Percentiles rank a stretch among this genome's conserved stretches.
These are phyloP conservation scores for Colletotrichum shisoi DNA, from an alignment of 2,329 filamentous ascomycete species.

Conservation along the genomic window DNA sequence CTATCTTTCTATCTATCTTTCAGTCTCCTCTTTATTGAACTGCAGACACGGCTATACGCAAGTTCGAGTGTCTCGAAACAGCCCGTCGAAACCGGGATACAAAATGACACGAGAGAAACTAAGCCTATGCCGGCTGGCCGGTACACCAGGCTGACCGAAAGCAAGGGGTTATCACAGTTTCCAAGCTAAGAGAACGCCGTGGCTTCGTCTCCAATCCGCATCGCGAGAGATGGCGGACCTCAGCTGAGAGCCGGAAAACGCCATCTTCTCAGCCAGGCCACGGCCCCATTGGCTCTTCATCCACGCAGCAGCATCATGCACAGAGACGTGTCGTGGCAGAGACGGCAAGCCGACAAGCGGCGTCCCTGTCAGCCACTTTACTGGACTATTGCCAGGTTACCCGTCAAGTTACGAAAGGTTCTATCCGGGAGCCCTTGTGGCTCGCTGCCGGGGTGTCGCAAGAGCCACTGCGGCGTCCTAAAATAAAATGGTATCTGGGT, in stretches of 20 bases:
- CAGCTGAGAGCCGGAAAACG: slow-evolving; percentile 28
- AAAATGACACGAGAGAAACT: too few relatives aligned
- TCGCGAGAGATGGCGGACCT: slow-evolving; percentile 16
- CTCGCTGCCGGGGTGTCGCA: slow-evolving; percentile 12
- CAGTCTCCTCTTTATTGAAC: too few relatives aligned
- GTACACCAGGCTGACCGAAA: too few relatives aligned
- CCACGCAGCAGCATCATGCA: not conserved
- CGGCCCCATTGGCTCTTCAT: not conserved
- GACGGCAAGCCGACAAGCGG: slow-evolving; percentile 19
- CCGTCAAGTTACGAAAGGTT: not conserved
- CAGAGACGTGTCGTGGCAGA: slow-evolving; percentile 5
- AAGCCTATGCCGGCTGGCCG: too few relatives aligned
- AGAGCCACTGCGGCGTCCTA: not conserved
- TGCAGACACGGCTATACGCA: too few relatives aligned
- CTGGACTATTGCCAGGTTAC: not conserved
- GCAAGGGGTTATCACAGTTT: too few relatives aligned
- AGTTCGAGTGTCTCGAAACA: too few relatives aligned
- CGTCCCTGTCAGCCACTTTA: slow-evolving; percentile 10
- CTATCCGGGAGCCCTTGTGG: not conserved
- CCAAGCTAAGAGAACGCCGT: not conserved
- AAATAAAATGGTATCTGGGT: too few relatives aligned
- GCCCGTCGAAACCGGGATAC: too few relatives aligned
- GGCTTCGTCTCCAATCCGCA: slow-evolving; percentile 9
- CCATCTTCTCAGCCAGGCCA: not conserved
- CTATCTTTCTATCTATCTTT: too few relatives aligned